A percentile compares a stretch with the other conserved stretches of the same genome.
Evolutionary conservation across 192 early-diverging fungal species (phyloP).

Genomic region (Coemansia sp.): DNA sequence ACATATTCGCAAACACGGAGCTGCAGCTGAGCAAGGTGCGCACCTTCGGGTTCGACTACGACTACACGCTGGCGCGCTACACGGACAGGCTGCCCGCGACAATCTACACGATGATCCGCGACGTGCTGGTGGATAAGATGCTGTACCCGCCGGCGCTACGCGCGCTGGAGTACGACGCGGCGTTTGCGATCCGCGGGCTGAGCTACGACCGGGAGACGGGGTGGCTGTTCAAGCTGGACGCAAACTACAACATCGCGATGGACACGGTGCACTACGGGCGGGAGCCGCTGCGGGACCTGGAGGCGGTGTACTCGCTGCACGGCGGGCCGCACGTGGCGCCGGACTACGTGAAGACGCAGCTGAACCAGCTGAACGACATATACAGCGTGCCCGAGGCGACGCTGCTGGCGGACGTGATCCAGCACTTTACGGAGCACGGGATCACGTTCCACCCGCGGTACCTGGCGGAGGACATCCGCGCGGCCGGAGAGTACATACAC

Average conservation of each 20-base stretch:
- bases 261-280: slow-evolving; percentile 56
- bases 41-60: slow-evolving; percentile 63
- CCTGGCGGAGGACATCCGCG: slow-evolving; percentile 57
- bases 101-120: slow-evolving; percentile 60
- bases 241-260: slow-evolving; percentile 61
- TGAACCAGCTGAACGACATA: slow-evolving; percentile 62
- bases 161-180: slow-evolving; percentile 53
- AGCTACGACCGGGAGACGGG: slow-evolving; percentile 59
- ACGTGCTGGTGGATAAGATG: slow-evolving; percentile 54
- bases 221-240: slow-evolving; percentile 66
- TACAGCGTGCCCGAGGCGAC: slow-evolving; percentile 60
- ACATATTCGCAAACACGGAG: slow-evolving; percentile 61
- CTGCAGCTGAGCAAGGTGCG: slow-evolving; percentile 54
- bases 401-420: slow-evolving; percentile 58
- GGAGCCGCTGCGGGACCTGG: slow-evolving; percentile 53
- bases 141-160: slow-evolving; percentile 52
- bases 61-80: slow-evolving; percentile 65
- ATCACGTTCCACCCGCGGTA: slow-evolving; percentile 64
- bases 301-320: slow-evolving; percentile 57
- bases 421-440: slow-evolving; percentile 58
- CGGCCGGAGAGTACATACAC: slow-evolving; percentile 56
- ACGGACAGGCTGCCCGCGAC: slow-evolving; percentile 55
- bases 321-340: slow-evolving; percentile 59
- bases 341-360: slow-evolving; percentile 55
- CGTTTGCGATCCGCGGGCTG: slow-evolving; percentile 62